phyloP scores from a whole-genome alignment of 306 rosid genomes.

The Vicia sativa region DNA sequence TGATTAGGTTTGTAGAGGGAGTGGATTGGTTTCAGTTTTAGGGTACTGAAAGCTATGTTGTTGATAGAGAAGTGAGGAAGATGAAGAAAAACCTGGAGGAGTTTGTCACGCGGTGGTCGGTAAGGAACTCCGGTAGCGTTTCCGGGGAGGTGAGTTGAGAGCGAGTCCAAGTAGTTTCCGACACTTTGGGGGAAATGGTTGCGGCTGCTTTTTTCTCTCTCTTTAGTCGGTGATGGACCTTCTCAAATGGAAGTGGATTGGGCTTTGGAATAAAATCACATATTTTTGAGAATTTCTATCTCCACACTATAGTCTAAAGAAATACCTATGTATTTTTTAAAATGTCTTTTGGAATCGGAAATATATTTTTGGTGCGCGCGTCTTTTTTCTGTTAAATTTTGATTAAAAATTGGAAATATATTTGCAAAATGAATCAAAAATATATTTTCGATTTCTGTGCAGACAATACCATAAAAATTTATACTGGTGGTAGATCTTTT shows the following conservation, averaged over 20 bases:
- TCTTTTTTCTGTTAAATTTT: too few relatives aligned
- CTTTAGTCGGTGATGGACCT: neutral
- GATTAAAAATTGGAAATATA: too few relatives aligned
- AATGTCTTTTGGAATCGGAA: too few relatives aligned
- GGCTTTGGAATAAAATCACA: neutral
- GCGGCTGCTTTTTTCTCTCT: neutral
- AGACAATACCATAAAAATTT: too few relatives aligned
- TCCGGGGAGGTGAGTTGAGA: neutral
- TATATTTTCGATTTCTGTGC: too few relatives aligned
- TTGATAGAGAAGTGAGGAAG: neutral
- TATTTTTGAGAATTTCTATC: too few relatives aligned
- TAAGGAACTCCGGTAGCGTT: neutral
- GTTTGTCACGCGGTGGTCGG: neutral
- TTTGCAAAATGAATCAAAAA: too few relatives aligned
- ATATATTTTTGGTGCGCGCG: too few relatives aligned
- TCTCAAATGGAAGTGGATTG: neutral
- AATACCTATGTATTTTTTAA: too few relatives aligned
- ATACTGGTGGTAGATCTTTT: too few relatives aligned
- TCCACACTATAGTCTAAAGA: too few relatives aligned
- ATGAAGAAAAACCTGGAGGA: neutral
- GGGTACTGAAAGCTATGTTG: constrained; percentile 23
- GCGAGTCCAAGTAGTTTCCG: constrained; percentile 4
- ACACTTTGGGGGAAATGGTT: neutral
- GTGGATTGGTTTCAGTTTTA: constrained; percentile 44
- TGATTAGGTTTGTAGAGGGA: constrained; percentile 1